These are phyloP conservation scores for Candida gorgasii DNA, from an alignment of 805 yeast genomes.

Conservation along the genomic window DNA sequence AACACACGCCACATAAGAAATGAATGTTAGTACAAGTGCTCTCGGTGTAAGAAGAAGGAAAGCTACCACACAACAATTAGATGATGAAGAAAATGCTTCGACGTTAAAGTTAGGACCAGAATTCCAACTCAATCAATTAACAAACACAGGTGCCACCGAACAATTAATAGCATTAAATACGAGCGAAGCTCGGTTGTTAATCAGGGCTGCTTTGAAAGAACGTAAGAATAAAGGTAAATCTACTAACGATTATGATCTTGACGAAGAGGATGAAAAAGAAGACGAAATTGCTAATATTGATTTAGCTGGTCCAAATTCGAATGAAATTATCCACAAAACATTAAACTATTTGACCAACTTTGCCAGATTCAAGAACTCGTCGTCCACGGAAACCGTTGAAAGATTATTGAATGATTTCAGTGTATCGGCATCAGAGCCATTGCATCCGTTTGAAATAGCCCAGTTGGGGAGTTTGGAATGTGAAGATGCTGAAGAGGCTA, in stretches of 20 bases:
- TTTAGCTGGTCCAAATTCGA: slow-evolving; percentile 69
- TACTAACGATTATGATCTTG: slow-evolving; percentile 19
- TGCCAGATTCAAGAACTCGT: slow-evolving; percentile 88
- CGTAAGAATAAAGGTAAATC: slow-evolving; percentile 43
- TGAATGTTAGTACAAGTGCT: slow-evolving; percentile 91
- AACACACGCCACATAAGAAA: too few relatives aligned
- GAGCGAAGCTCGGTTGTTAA: slow-evolving; percentile 85
- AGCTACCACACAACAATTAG: slow-evolving; percentile 56
- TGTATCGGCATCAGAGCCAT: slow-evolving; percentile 42
- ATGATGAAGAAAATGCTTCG: slow-evolving; percentile 92
- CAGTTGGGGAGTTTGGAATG: slow-evolving; percentile 89
- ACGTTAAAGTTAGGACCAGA: slow-evolving; percentile 88
- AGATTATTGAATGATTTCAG: slow-evolving; percentile 75
- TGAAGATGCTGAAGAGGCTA: slow-evolving; percentile 97
- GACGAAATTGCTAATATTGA: slow-evolving; percentile 48
- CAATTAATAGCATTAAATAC: slow-evolving; percentile 82
- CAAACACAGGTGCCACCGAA: slow-evolving; percentile 76
- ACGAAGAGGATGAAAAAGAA: slow-evolving; percentile 42
- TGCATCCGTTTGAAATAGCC: slow-evolving; percentile 96
- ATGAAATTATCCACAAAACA: slow-evolving; percentile 88
- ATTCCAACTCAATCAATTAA: slow-evolving; percentile 76
- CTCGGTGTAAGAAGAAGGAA: slow-evolving; percentile 79
- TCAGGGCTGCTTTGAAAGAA: slow-evolving; percentile 85
- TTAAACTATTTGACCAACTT: slow-evolving; percentile 82
- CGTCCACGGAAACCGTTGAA: slow-evolving; percentile 92